Evolutionary conservation across 73 alveolate species (phyloP).

Genomic region (Effrenium voratum): DNA sequence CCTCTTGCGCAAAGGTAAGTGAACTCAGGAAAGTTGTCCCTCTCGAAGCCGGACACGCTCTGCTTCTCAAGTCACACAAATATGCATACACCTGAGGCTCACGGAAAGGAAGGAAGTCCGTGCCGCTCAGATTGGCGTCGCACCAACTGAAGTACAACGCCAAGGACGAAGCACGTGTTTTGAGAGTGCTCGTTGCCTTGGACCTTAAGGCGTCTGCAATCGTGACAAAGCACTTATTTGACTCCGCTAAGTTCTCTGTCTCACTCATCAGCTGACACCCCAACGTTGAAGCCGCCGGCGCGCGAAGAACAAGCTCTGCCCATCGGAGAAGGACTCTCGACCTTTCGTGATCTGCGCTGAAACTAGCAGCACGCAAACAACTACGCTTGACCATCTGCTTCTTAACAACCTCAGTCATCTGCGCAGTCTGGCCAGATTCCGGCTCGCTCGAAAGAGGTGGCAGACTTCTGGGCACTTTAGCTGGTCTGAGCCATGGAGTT

Average conservation of each 20-base stretch:
- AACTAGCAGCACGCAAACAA: not conserved
- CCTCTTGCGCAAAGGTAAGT: not conserved
- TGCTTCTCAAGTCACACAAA: not conserved
- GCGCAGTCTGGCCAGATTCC: not conserved
- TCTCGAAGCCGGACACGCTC: not conserved
- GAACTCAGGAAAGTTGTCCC: not conserved
- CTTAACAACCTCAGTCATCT: not conserved
- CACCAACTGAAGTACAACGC: not conserved
- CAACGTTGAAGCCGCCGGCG: not conserved
- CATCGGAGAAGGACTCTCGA: not conserved
- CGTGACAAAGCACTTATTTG: not conserved
- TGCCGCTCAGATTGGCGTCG: not conserved
- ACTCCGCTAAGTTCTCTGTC: not conserved
- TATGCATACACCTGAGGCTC: not conserved
- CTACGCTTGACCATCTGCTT: not conserved
- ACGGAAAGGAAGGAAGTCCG: not conserved
- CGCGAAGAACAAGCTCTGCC: not conserved
- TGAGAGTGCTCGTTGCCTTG: not conserved
- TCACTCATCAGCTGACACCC: not conserved
- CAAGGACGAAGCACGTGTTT: not conserved
- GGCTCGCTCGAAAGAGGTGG: not conserved
- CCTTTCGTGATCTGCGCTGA: not conserved
- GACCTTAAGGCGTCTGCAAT: not conserved
- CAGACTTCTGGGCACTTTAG: not conserved
- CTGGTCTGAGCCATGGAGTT: not conserved